These are phyloP conservation scores for Periconia sp. DNA, from an alignment of 2,329 filamentous ascomycete genomes.

Conservation along the genomic window DNA sequence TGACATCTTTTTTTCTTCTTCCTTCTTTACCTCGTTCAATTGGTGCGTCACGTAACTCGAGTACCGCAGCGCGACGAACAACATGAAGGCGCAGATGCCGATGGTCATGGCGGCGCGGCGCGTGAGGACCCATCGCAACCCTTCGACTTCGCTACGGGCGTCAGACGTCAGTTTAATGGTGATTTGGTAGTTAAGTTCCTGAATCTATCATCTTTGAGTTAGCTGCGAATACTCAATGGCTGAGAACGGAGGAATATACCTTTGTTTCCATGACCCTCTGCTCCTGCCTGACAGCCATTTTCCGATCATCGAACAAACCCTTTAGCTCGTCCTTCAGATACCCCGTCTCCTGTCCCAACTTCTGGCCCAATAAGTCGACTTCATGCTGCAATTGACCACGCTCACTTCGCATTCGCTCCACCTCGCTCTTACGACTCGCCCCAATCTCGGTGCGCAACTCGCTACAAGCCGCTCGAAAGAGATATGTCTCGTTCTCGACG, in stretches of 20 bases:
- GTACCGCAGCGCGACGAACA: conserved; percentile 46
- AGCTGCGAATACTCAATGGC: conserved; percentile 9
- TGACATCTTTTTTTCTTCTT: conserved; percentile 20
- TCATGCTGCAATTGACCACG: conserved; percentile 88
- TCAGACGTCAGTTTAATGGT: conserved; percentile 88
- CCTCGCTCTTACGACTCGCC: conserved; percentile 72
- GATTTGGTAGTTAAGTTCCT: conserved; percentile 96
- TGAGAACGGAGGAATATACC: conserved; percentile 45
- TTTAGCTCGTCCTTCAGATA: conserved; percentile 88
- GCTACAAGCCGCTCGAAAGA: conserved; percentile 91
- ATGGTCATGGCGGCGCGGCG: conserved; percentile 65
- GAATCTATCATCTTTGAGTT: conserved; percentile 59
- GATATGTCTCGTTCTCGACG: conserved; percentile 91
- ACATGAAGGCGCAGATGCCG: conserved; percentile 49
- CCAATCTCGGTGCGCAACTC: conserved; percentile 87
- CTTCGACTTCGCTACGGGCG: conserved; percentile 88
- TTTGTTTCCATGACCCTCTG: conserved; percentile 82
- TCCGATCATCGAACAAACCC: conserved; percentile 93
- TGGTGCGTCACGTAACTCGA: conserved; percentile 44
- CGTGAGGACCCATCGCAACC: conserved; percentile 80
- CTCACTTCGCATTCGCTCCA: conserved; percentile 81
- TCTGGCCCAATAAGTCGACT: conserved; percentile 87
- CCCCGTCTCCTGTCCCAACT: conserved; percentile 78
- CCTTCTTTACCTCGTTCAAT: conserved; percentile 43
- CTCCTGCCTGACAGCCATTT: conserved; percentile 87